These are phyloP conservation scores for Globisporangium orthogonon DNA, from an alignment of 352 stramenopile genomes.

Conservation along the genomic window DNA sequence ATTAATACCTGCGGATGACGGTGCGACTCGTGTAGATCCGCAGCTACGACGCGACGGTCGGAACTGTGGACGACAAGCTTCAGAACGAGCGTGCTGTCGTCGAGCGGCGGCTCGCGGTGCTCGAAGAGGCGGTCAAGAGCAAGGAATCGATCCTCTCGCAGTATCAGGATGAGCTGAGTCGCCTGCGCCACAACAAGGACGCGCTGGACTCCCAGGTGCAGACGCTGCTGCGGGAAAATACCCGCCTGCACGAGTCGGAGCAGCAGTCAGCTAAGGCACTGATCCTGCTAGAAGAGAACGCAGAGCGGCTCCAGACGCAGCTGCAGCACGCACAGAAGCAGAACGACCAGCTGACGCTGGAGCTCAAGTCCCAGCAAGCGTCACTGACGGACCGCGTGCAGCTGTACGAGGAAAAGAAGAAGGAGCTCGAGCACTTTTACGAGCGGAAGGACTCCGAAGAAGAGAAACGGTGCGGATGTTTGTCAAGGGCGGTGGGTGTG, in stretches of 20 bases:
- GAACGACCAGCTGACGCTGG: constrained; percentile 51
- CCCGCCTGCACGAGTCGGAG: constrained; percentile 27
- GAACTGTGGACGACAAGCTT: constrained; percentile 31
- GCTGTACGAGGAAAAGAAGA: constrained; percentile 59
- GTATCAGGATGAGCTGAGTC: constrained; percentile 28
- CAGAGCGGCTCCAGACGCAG: constrained; percentile 38
- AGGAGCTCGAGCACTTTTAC: constrained; percentile 59
- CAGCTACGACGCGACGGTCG: constrained; percentile 21
- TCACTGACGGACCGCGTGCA: constrained; percentile 39
- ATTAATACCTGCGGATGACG: background rate
- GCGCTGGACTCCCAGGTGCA: constrained; percentile 17
- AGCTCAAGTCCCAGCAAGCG: constrained; percentile 47
- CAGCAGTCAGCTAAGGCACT: constrained; percentile 27
- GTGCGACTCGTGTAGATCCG: constrained; percentile 19
- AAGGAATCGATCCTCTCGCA: constrained; percentile 19
- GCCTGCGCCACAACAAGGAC: constrained; percentile 17
- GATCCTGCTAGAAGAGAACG: constrained; percentile 24
- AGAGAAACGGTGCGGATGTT: constrained; percentile 24
- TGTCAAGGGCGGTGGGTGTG: background rate
- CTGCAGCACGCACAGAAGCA: constrained; percentile 44
- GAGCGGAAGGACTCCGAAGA: constrained; percentile 49
- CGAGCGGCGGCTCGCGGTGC: constrained; percentile 25
- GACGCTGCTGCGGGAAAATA: constrained; percentile 22
- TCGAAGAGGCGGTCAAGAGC: constrained; percentile 28
- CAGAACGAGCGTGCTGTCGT: constrained; percentile 22